Conservation (phyloP, 768 basidiomycete genomes). For the Daedalea quercina region DNA sequence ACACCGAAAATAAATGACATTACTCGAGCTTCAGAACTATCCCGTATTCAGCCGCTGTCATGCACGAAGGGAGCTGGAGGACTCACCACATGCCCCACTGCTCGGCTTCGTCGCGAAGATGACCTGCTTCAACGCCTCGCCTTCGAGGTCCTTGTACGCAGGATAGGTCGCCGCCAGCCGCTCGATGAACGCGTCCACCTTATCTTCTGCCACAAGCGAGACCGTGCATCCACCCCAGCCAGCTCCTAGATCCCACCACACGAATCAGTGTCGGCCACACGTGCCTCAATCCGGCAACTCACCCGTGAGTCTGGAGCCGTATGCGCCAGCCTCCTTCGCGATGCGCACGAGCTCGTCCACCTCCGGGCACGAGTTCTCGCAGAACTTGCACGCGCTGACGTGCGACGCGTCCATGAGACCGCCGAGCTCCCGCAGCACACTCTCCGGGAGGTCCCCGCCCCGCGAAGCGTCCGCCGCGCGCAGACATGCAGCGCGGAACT, state of each 20-base stretch:
- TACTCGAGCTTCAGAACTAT: too few relatives aligned
- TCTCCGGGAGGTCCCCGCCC: conserved; percentile 15
- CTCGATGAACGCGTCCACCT: conserved; percentile 58
- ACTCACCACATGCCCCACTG: conserved; percentile 74
- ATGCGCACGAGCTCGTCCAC: conserved; percentile 62
- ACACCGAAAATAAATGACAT: too few relatives aligned
- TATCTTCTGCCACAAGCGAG: conserved; percentile 62
- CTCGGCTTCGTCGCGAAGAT: conserved; percentile 84
- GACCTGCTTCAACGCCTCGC: conserved; percentile 52
- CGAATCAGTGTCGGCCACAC: background rate
- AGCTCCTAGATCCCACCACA: conserved; percentile 44
- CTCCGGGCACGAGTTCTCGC: conserved; percentile 77
- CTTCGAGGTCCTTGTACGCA: conserved; percentile 56
- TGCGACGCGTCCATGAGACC: conserved; percentile 76
- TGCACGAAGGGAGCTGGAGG: too few relatives aligned
- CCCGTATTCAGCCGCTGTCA: too few relatives aligned
- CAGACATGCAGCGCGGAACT: conserved; percentile 67
- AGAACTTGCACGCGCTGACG: conserved; percentile 57
- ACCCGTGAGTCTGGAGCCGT: conserved; percentile 84
- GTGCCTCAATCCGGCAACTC: background rate
- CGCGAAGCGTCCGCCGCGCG: conserved; percentile 3
- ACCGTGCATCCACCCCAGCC: conserved; percentile 93
- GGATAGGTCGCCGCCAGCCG: conserved; percentile 53
- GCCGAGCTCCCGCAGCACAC: conserved; percentile 48
- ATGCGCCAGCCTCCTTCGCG: conserved; percentile 64